A percentile compares a stretch with the other conserved stretches of the same genome.
Conservation (phyloP, 768 basidiomycete species). For the Psilocybe sp. region DNA sequence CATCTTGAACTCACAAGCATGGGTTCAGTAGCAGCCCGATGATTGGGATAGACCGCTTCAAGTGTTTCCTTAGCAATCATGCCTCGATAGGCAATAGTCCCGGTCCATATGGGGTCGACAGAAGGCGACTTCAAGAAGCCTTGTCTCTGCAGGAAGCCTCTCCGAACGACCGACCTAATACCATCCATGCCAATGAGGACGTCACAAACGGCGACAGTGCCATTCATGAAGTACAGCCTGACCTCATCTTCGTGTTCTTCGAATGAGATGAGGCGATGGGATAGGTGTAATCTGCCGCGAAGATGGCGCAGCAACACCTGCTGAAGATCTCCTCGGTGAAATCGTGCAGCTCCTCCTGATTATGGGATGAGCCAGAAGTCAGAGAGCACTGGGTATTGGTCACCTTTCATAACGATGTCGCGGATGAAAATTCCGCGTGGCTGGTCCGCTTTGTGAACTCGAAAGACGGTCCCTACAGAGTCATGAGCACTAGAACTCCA, state of each 20-base stretch:
- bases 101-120: conserved; percentile 36
- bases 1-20: conserved; percentile 19
- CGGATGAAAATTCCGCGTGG: conserved; percentile 25
- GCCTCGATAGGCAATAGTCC: conserved; percentile 34
- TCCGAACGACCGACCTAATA: conserved; percentile 31
- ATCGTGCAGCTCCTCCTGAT: conserved; percentile 23
- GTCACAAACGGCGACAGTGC: conserved; percentile 31
- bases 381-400: not conserved
- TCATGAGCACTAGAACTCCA: not conserved
- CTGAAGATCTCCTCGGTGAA: conserved; percentile 38
- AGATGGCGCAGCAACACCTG: conserved; percentile 27
- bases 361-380: not conserved
- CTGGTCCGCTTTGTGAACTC: conserved; percentile 32
- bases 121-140: conserved; percentile 13
- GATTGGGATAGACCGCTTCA: conserved; percentile 24
- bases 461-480: conserved; percentile 13
- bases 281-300: conserved; percentile 28
- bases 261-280: conserved; percentile 31
- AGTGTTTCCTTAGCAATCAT: conserved; percentile 28
- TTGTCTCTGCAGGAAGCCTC: conserved; percentile 11
- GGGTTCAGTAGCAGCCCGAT: conserved; percentile 21
- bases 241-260: conserved; percentile 22
- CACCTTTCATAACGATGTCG: conserved; percentile 22
- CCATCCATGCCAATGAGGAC: conserved; percentile 43
- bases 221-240: conserved; percentile 34